phyloP scores from a whole-genome alignment of 23 red algal genomes.

The Chondrus crispus region DNA sequence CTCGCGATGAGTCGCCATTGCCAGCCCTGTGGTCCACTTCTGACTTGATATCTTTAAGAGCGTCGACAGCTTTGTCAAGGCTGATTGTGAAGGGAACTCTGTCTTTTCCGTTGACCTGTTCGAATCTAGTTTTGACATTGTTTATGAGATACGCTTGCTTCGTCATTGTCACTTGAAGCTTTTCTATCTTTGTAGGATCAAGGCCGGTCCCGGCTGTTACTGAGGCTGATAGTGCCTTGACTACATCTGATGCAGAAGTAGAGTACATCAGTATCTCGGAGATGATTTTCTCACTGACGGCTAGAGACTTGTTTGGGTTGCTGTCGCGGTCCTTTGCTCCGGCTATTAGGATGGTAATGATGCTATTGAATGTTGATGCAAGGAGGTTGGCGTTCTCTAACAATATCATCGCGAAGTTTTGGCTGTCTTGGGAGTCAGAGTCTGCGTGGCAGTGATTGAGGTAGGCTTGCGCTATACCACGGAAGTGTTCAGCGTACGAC shows the following conservation, averaged over 20 bases:
- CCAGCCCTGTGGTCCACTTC: neutral
- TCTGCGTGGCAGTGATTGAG: neutral
- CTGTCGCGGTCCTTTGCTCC: no score
- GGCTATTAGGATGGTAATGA: neutral
- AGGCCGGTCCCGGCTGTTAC: no score
- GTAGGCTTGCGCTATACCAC: neutral
- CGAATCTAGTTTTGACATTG: neutral
- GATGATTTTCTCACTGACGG: no score
- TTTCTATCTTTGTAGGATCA: no score
- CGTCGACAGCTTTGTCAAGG: neutral
- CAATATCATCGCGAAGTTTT: neutral
- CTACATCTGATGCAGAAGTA: no score
- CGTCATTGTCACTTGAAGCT: neutral
- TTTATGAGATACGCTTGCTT: neutral
- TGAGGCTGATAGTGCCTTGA: no score
- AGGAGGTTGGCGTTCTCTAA: neutral
- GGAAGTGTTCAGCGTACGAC: neutral
- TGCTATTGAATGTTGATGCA: neutral
- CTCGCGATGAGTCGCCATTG: neutral
- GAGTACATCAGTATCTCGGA: no score
- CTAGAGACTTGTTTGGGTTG: no score
- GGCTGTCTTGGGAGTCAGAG: neutral
- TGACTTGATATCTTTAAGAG: neutral
- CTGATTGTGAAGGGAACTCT: neutral
- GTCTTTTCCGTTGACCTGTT: neutral